phyloP scores from a whole-genome alignment of 257 asterid species.

The Agastache rugosa region DNA sequence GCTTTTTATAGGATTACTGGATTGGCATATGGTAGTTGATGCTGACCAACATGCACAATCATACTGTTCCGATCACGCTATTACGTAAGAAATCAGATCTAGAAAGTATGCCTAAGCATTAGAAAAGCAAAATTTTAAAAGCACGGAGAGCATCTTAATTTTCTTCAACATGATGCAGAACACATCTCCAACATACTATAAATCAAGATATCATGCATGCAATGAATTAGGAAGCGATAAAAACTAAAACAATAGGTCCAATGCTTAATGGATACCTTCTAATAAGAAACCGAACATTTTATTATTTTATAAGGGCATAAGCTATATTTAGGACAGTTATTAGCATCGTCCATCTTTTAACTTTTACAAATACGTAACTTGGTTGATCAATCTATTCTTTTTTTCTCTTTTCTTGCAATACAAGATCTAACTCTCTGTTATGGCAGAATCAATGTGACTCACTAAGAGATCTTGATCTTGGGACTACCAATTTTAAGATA shows the following conservation, averaged over 20 bases:
- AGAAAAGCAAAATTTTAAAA: too few species aligned
- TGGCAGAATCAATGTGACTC: neutral
- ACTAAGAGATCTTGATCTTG: slow-evolving; percentile 5
- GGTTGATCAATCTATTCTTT: neutral
- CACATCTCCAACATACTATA: slow-evolving; percentile 18
- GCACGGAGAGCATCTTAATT: neutral
- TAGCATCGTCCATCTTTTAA: neutral
- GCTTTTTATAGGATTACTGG: neutral
- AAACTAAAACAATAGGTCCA: neutral
- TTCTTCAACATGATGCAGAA: neutral
- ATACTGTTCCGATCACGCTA: neutral
- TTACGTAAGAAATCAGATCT: neutral
- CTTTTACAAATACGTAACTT: neutral
- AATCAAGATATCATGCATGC: too few species aligned
- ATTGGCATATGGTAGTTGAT: too few species aligned
- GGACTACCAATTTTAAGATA: neutral
- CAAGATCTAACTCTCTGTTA: neutral
- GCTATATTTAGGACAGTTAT: neutral
- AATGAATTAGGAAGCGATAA: neutral
- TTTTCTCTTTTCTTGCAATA: neutral
- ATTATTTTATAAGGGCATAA: neutral
- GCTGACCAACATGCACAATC: slow-evolving; percentile 9
- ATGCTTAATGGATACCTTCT: neutral
- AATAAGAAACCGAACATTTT: neutral
- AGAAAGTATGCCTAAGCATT: slow-evolving; percentile 1